These are phyloP conservation scores for Suillus subalutaceus DNA, from an alignment of 768 basidiomycete genomes.

Conservation along the genomic window DNA sequence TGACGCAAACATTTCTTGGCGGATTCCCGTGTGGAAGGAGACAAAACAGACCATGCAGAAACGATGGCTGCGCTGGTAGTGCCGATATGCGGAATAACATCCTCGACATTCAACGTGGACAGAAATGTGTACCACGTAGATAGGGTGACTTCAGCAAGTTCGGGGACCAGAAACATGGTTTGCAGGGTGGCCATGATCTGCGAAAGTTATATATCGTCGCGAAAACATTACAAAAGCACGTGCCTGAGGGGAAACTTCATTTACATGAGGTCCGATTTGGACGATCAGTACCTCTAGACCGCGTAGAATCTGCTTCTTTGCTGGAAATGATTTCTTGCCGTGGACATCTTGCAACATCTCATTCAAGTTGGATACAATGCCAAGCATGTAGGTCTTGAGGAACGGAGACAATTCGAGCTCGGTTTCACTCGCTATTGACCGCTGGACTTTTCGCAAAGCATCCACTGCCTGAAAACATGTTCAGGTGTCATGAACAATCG, in stretches of 20 bases:
- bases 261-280: conserved; percentile 71
- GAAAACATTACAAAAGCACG: conserved; percentile 18
- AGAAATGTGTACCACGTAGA: conserved; percentile 82
- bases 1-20: conserved; percentile 68
- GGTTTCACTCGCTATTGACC: conserved; percentile 29
- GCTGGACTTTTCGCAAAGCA: conserved; percentile 48
- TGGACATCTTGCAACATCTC: conserved; percentile 85
- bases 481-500: conserved; percentile 14
- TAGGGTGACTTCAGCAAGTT: conserved; percentile 78
- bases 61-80: conserved; percentile 86
- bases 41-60: conserved; percentile 72
- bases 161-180: conserved; percentile 76
- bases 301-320: conserved; percentile 78
- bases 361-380: conserved; percentile 82
- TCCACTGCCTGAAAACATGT: conserved; percentile 47
- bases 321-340: conserved; percentile 70
- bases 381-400: conserved; percentile 78
- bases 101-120: conserved; percentile 60
- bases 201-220: conserved; percentile 12
- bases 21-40: conserved; percentile 47
- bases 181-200: conserved; percentile 97
- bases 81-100: conserved; percentile 84
- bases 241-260: conserved; percentile 87
- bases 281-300: conserved; percentile 75
- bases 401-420: conserved; percentile 54